Conservation (phyloP, 768 basidiomycete genomes). For the Mycena indigotica region DNA sequence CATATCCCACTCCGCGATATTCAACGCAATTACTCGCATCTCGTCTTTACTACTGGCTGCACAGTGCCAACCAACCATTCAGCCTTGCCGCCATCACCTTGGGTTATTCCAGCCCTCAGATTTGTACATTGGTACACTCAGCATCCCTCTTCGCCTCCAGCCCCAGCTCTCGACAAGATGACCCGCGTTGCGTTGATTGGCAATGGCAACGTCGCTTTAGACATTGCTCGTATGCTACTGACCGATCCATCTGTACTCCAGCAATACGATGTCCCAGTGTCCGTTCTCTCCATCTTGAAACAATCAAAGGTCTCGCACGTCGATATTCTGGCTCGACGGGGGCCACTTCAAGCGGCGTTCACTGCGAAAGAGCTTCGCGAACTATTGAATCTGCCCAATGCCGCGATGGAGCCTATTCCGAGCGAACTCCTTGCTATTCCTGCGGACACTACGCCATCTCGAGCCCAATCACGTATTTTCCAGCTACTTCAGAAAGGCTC, state of each 20-base stretch:
- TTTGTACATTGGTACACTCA: constrained; percentile 97
- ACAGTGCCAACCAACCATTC: constrained; percentile 63
- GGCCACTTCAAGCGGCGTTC: constrained; percentile 87
- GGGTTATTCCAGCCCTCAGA: constrained; percentile 73
- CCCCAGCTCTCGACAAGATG: constrained; percentile 65
- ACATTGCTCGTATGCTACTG: constrained; percentile 88
- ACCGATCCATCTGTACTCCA: constrained; percentile 62
- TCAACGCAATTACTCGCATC: constrained; percentile 74
- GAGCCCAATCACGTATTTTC: constrained; percentile 68
- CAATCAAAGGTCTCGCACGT: constrained; percentile 71
- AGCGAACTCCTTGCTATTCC: constrained; percentile 44
- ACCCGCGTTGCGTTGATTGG: constrained; percentile 85
- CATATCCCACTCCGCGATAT: constrained; percentile 63
- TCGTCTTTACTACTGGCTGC: constrained; percentile 88
- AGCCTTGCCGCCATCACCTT: constrained; percentile 46
- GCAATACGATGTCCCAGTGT: constrained; percentile 76
- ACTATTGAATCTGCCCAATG: constrained; percentile 66
- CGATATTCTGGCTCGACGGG: constrained; percentile 82
- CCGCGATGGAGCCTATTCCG: constrained; percentile 66
- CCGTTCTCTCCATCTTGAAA: constrained; percentile 69
- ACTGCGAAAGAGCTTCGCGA: constrained; percentile 93
- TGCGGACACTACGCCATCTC: constrained; percentile 41
- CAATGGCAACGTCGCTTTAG: constrained; percentile 93
- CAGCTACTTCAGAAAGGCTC: constrained; percentile 71
- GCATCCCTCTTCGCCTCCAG: constrained; percentile 69